Percentiles rank a stretch among this genome's conserved stretches.
phyloP scores from a whole-genome alignment of 1,284 basidiomycete species.

The Fomitiporia mediterranea region DNA sequence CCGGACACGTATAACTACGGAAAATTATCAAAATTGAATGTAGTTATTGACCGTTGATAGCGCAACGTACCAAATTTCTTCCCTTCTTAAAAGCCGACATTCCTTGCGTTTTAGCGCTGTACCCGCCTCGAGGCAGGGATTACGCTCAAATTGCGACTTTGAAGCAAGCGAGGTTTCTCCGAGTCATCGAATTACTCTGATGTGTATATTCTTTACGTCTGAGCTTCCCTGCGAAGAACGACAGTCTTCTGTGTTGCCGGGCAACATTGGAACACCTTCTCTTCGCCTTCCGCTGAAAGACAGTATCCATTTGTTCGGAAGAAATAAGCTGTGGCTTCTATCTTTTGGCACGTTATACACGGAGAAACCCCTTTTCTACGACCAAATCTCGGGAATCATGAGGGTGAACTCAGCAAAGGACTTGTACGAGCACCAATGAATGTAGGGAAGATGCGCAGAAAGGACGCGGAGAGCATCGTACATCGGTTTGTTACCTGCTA shows the following conservation, averaged over 20 bases:
- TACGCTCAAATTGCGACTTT: neutral
- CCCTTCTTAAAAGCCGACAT: too few relatives aligned
- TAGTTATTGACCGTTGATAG: neutral
- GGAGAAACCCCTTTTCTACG: neutral
- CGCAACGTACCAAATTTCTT: neutral
- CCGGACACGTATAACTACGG: too few relatives aligned
- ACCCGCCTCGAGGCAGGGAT: neutral
- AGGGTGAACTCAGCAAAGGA: too few relatives aligned
- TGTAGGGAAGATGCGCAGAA: too few relatives aligned
- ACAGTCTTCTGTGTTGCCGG: neutral
- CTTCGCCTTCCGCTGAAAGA: neutral
- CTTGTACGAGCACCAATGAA: too few relatives aligned
- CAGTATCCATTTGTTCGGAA: neutral
- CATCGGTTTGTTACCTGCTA: too few relatives aligned
- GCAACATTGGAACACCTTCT: neutral
- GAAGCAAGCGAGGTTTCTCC: slow-evolving; percentile 3
- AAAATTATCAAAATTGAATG: too few relatives aligned
- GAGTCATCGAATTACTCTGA: neutral
- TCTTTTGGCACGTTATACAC: neutral
- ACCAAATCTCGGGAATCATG: neutral
- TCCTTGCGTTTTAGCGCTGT: neutral
- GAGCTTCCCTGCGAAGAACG: too few relatives aligned
- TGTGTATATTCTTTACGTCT: neutral
- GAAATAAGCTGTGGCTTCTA: neutral
- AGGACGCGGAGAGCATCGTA: too few relatives aligned